Percentiles rank a stretch among this genome's conserved stretches.
phyloP scores from a whole-genome alignment of 2,329 filamentous ascomycete genomes.

The Botrytis squamosa region DNA sequence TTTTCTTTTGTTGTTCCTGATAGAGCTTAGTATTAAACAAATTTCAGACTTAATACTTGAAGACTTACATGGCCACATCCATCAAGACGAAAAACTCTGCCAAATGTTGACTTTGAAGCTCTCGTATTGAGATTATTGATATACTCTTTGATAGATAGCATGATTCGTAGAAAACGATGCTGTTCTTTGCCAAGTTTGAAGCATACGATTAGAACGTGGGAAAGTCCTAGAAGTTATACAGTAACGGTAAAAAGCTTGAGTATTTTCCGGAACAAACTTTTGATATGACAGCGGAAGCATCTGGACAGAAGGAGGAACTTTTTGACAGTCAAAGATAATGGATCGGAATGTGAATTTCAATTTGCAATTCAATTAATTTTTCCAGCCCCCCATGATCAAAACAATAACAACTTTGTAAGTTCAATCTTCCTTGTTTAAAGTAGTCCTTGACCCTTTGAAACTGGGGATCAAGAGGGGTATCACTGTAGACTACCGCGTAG shows the following conservation, averaged over 20 bases:
- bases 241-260: conserved; percentile 16
- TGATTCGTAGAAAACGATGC: not conserved
- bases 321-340: conserved; percentile 17
- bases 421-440: conserved; percentile 6
- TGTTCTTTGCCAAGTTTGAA: conserved; percentile 4
- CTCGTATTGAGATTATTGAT: conserved; percentile 39
- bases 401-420: not conserved
- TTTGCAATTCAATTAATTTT: conserved; percentile 5
- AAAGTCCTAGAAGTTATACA: conserved; percentile 26
- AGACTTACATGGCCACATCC: conserved; percentile 65
- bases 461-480: conserved; percentile 11
- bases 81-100: conserved; percentile 63
- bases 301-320: conserved; percentile 1
- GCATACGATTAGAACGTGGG: conserved; percentile 30
- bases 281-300: conserved; percentile 21
- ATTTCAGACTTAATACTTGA: not conserved
- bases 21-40: not conserved
- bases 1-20: conserved; percentile 65
- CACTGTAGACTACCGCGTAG: conserved; percentile 22
- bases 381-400: conserved; percentile 17
- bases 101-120: conserved; percentile 49
- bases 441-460: conserved; percentile 14
- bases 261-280: conserved; percentile 15
- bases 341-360: conserved; percentile 15
- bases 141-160: conserved; percentile 17